phyloP scores from a whole-genome alignment of 805 yeast genomes.

The Blastobotrys muscicola region DNA sequence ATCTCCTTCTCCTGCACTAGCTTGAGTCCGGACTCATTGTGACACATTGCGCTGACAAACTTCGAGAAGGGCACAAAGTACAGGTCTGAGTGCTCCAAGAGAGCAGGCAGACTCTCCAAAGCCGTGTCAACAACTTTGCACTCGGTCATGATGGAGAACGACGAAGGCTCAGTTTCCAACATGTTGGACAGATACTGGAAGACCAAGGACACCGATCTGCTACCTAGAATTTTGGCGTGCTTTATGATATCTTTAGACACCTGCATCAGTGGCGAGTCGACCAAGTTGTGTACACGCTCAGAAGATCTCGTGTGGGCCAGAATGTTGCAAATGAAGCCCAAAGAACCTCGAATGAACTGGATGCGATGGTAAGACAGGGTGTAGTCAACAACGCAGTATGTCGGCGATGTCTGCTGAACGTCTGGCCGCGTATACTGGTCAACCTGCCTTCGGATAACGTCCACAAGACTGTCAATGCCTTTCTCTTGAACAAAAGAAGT shows the following conservation, averaged over 20 bases:
- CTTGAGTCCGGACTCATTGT: slow-evolving; percentile 62
- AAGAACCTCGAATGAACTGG: slow-evolving; percentile 43
- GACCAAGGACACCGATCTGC: slow-evolving; percentile 48
- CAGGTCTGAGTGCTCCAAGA: slow-evolving; percentile 46
- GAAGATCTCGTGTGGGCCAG: slow-evolving; percentile 63
- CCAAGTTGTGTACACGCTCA: slow-evolving; percentile 73
- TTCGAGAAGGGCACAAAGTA: slow-evolving; percentile 58
- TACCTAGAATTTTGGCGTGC: slow-evolving; percentile 57
- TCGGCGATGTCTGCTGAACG: slow-evolving; percentile 33
- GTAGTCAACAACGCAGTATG: slow-evolving; percentile 36
- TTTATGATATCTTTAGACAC: slow-evolving; percentile 50
- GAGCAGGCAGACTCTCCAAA: slow-evolving; percentile 44
- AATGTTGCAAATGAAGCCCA: slow-evolving; percentile 55
- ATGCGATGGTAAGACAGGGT: slow-evolving; percentile 20
- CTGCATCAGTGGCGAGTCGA: slow-evolving; percentile 70
- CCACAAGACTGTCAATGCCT: slow-evolving; percentile 58
- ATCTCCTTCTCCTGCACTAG: slow-evolving; percentile 37
- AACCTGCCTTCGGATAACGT: slow-evolving; percentile 53
- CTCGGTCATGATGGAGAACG: slow-evolving; percentile 70
- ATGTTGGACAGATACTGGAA: slow-evolving; percentile 58
- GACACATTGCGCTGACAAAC: slow-evolving; percentile 71
- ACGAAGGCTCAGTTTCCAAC: slow-evolving; percentile 86
- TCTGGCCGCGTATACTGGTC: slow-evolving; percentile 39
- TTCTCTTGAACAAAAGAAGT: slow-evolving; percentile 53
- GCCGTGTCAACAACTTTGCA: slow-evolving; percentile 62